A percentile compares a stretch with the other conserved stretches of the same genome.
These are phyloP conservation scores for Chaetoscypha palmicola DNA, from an alignment of 2,329 filamentous ascomycete genomes.

Conservation along the genomic window DNA sequence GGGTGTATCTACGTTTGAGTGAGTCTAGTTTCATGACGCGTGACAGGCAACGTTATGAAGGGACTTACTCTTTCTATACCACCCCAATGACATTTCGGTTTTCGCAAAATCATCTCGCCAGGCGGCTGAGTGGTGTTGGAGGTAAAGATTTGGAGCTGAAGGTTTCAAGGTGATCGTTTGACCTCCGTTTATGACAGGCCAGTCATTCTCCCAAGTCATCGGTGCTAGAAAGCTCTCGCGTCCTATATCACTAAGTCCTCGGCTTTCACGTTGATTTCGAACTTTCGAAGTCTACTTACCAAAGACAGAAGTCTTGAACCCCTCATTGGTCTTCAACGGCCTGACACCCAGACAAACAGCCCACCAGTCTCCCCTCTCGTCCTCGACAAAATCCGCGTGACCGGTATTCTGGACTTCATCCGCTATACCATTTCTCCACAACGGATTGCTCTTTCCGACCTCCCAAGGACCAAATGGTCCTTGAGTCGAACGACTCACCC, in stretches of 20 bases:
- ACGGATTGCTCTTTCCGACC: slow-evolving; percentile 47
- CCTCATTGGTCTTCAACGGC: slow-evolving; percentile 1
- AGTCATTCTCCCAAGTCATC: slow-evolving; percentile 20
- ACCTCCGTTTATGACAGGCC: slow-evolving; percentile 18
- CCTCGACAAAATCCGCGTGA: slow-evolving; percentile 38
- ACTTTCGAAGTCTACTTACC: too few species aligned
- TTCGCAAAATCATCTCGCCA: slow-evolving; percentile 36
- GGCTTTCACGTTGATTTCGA: too few species aligned
- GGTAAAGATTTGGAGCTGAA: background rate
- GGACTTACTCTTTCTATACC: slow-evolving; percentile 36
- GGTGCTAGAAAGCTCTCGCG: slow-evolving; percentile 19
- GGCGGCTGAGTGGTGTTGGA: background rate
- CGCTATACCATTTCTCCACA: slow-evolving; percentile 45
- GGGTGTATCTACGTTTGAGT: too few species aligned
- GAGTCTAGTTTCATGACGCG: too few species aligned
- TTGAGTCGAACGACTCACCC: slow-evolving; percentile 43
- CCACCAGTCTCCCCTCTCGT: slow-evolving; percentile 37
- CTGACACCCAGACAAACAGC: slow-evolving; percentile 28
- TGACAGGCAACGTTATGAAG: too few species aligned
- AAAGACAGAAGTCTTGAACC: slow-evolving; percentile 10
- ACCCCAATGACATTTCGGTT: slow-evolving; percentile 31
- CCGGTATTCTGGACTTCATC: slow-evolving; percentile 41
- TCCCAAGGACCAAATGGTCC: slow-evolving; percentile 54
- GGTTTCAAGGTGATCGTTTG: slow-evolving; percentile 9
- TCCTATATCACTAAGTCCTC: too few species aligned